Evolutionary conservation across 1,284 basidiomycete genomes (phyloP).

Genomic region (Pseudozyma flocculosa): DNA sequence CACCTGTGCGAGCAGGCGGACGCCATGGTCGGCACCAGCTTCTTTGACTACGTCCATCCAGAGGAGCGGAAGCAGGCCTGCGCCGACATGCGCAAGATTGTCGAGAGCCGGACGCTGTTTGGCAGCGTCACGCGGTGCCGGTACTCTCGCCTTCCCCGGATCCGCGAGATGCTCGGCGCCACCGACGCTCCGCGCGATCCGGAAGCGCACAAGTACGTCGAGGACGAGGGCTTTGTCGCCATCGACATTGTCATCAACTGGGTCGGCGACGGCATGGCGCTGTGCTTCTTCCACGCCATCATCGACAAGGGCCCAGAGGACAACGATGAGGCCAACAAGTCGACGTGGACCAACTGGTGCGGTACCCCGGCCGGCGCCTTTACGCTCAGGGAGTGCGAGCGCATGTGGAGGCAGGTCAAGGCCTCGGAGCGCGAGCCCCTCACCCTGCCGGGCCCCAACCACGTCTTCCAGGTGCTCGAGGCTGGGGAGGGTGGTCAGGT

Average conservation of each 20-base stretch:
- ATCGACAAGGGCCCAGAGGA: slow-evolving; percentile 69
- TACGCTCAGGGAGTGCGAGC: slow-evolving; percentile 53
- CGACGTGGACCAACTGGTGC: slow-evolving; percentile 91
- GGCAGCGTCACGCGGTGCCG: slow-evolving; percentile 83
- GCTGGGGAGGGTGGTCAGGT: slow-evolving; percentile 65
- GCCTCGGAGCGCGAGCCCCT: slow-evolving; percentile 6
- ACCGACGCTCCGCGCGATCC: slow-evolving; percentile 57
- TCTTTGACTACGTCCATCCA: slow-evolving; percentile 85
- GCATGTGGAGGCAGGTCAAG: slow-evolving; percentile 29
- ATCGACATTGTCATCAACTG: slow-evolving; percentile 92
- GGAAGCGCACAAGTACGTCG: slow-evolving; percentile 69
- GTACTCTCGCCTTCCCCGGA: slow-evolving; percentile 60
- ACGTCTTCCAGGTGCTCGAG: slow-evolving; percentile 79
- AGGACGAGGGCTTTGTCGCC: slow-evolving; percentile 79
- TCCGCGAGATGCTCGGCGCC: slow-evolving; percentile 61
- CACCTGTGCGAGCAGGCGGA: slow-evolving; percentile 75
- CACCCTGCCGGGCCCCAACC: slow-evolving; percentile 44
- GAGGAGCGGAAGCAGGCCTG: slow-evolving; percentile 67
- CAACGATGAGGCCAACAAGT: slow-evolving; percentile 75
- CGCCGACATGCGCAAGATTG: slow-evolving; percentile 72
- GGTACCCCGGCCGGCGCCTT: slow-evolving; percentile 66
- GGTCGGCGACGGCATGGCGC: slow-evolving; percentile 83
- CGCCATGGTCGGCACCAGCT: slow-evolving; percentile 70
- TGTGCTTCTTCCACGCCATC: slow-evolving; percentile 92
- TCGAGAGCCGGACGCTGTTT: slow-evolving; percentile 77